Conservation (phyloP, 2,329 filamentous ascomycete genomes). For the Ascochyta pisi region DNA sequence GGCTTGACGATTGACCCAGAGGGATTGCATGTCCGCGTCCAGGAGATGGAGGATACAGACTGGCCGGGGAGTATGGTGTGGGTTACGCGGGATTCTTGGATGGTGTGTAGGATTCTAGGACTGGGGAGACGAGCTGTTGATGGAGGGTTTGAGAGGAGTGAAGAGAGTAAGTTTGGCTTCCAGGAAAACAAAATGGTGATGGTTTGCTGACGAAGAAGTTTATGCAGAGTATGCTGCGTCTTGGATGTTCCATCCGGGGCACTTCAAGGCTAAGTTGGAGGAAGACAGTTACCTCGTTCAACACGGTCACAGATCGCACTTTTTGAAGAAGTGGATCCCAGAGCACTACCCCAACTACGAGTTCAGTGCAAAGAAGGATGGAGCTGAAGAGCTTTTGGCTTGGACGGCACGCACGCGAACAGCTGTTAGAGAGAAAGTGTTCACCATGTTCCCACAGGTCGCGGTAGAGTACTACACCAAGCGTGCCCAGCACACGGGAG, state of each 20-base stretch:
- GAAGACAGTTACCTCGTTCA: constrained; percentile 27
- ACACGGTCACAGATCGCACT: constrained; percentile 28
- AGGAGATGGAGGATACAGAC: constrained; percentile 34
- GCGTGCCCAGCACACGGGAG: constrained; percentile 18
- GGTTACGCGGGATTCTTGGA: constrained; percentile 28
- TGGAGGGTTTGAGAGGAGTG: constrained; percentile 22
- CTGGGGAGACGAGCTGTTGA: constrained; percentile 29
- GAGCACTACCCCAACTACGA: constrained; percentile 23
- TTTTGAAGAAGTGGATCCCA: constrained; percentile 34
- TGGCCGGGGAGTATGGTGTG: constrained; percentile 31
- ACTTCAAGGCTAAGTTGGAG: constrained; percentile 29
- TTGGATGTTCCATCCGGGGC: constrained; percentile 36
- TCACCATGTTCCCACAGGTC: constrained; percentile 29
- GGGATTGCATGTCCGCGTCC: constrained; percentile 34
- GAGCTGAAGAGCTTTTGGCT: constrained; percentile 12
- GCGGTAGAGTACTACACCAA: constrained; percentile 31
- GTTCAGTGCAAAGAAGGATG: not conserved
- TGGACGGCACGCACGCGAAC: constrained; percentile 30
- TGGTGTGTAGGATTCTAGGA: constrained; percentile 26
- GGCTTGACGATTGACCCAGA: constrained; percentile 33
- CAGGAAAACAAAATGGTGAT: not conserved
- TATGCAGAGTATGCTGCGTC: constrained; percentile 28
- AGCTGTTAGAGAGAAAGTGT: constrained; percentile 28
- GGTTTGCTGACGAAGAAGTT: constrained; percentile 20
- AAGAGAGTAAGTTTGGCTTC: constrained; percentile 27